phyloP scores from a whole-genome alignment of 1,284 basidiomycete genomes.

The Erythrobasidium hasegawianum region DNA sequence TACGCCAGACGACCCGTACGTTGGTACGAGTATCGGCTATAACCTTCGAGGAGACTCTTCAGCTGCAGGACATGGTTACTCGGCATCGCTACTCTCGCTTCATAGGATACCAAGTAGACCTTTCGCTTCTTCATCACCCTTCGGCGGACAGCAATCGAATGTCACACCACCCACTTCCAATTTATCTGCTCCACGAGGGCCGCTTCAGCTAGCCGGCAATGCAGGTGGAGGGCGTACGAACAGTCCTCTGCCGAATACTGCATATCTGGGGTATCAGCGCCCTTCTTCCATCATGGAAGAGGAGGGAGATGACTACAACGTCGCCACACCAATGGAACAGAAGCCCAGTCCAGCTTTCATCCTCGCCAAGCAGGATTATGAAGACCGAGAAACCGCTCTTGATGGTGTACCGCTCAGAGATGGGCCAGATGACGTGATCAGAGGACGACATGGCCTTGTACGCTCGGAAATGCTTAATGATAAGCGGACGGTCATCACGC shows the following conservation, averaged over 20 bases:
- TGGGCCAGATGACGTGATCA: constrained; percentile 66
- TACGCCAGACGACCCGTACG: constrained; percentile 20
- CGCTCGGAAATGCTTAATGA: constrained; percentile 74
- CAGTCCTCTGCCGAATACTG: not conserved
- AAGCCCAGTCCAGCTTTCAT: constrained; percentile 21
- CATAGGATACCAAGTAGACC: constrained; percentile 14
- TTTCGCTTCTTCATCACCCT: constrained; percentile 5
- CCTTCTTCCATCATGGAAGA: constrained; percentile 18
- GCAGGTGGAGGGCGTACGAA: not conserved
- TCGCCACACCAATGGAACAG: not conserved
- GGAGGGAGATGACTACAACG: constrained; percentile 20
- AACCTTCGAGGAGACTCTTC: not conserved
- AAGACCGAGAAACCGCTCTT: constrained; percentile 73
- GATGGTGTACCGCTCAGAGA: constrained; percentile 67
- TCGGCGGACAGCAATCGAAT: not conserved
- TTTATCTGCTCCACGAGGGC: constrained; percentile 9
- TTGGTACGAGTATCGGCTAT: constrained; percentile 2
- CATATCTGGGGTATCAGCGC: constrained; percentile 3
- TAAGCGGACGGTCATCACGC: constrained; percentile 81
- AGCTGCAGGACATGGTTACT: constrained; percentile 21
- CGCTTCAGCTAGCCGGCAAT: not conserved
- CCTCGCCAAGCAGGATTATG: constrained; percentile 54
- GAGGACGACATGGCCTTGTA: constrained; percentile 77
- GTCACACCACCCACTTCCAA: constrained; percentile 29
- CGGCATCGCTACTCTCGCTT: constrained; percentile 24